Conservation (phyloP, 805 yeast species). For the Saccharomyces cerevisiae region DNA sequence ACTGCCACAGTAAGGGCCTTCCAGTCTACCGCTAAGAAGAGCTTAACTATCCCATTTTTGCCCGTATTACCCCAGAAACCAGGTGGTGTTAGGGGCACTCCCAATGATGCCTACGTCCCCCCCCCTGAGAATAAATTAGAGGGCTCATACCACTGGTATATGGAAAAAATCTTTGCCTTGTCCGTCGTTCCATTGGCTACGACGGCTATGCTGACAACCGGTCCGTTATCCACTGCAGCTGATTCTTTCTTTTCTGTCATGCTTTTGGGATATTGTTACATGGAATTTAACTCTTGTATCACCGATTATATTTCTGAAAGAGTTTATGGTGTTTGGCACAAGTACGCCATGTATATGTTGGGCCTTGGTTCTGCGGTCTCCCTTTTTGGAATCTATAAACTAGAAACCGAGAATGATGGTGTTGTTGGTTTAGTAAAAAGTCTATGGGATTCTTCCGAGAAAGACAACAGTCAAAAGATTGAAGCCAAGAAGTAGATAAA, state of each 20-base stretch:
- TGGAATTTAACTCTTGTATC: constrained; percentile 86
- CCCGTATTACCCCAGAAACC: constrained; percentile 73
- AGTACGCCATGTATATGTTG: constrained; percentile 57
- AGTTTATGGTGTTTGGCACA: constrained; percentile 72
- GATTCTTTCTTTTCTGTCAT: constrained; percentile 66
- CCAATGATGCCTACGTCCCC: constrained; percentile 73
- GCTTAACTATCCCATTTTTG: constrained; percentile 39
- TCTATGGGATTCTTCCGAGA: constrained; percentile 44
- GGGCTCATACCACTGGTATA: constrained; percentile 92
- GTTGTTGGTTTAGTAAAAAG: constrained; percentile 53
- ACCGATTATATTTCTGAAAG: constrained; percentile 86
- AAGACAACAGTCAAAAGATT: constrained; percentile 10
- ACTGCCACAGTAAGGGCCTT: constrained; percentile 10
- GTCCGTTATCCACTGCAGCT: constrained; percentile 56
- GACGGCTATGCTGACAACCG: constrained; percentile 62
- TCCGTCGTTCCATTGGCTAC: constrained; percentile 70
- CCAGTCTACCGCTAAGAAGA: constrained; percentile 26
- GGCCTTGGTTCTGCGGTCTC: constrained; percentile 64
- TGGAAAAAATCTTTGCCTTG: constrained; percentile 64
- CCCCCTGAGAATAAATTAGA: constrained; percentile 59
- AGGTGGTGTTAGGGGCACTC: constrained; percentile 85
- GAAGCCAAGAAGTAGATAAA: neutral
- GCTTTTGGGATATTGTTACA: constrained; percentile 67
- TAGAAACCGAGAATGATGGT: constrained; percentile 78
- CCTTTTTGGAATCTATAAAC: constrained; percentile 70